Evolutionary conservation across 371 early-diverging fungal species (phyloP).

Genomic region (Actinomortierella wolfii): DNA sequence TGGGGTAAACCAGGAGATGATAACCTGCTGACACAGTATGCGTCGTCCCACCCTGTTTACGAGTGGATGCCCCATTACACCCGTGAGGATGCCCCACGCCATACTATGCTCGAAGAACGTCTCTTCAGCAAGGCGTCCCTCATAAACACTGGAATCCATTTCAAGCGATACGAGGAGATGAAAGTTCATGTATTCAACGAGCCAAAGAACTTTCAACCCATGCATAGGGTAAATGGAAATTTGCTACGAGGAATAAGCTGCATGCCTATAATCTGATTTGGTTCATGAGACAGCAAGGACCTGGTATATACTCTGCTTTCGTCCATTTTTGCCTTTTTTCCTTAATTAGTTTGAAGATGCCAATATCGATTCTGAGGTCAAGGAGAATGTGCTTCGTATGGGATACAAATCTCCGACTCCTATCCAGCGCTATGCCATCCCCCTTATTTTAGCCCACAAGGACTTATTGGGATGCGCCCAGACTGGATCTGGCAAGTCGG

Average conservation of each 20-base stretch:
- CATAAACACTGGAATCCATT: slow-evolving; percentile 28
- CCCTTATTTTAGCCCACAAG: slow-evolving; percentile 64
- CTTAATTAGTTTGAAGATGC: slow-evolving; percentile 52
- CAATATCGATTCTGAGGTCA: slow-evolving; percentile 52
- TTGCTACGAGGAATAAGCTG: too few relatives aligned
- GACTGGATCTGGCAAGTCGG: slow-evolving; percentile 81
- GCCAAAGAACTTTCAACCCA: slow-evolving; percentile 6
- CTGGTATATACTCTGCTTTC: slow-evolving; percentile 8
- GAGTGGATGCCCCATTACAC: slow-evolving; percentile 28
- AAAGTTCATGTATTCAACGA: slow-evolving; percentile 12
- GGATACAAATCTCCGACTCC: slow-evolving; percentile 71
- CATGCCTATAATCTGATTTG: too few relatives aligned
- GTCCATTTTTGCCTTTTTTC: slow-evolving; percentile 1
- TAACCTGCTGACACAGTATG: neutral
- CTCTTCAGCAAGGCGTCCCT: slow-evolving; percentile 21
- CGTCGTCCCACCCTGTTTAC: slow-evolving; percentile 29
- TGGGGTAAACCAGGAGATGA: too few relatives aligned
- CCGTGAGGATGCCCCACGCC: slow-evolving; percentile 12
- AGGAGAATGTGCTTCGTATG: slow-evolving; percentile 60
- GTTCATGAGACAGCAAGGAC: too few relatives aligned
- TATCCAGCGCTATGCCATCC: slow-evolving; percentile 73
- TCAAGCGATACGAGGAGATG: slow-evolving; percentile 21
- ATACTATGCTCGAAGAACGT: slow-evolving; percentile 14
- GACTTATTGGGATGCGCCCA: slow-evolving; percentile 84
- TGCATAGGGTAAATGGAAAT: slow-evolving; percentile 11